A percentile compares a stretch with the other conserved stretches of the same genome.
These are phyloP conservation scores for Zygosaccharomyces bisporus DNA, from an alignment of 805 yeast genomes.

Conservation along the genomic window DNA sequence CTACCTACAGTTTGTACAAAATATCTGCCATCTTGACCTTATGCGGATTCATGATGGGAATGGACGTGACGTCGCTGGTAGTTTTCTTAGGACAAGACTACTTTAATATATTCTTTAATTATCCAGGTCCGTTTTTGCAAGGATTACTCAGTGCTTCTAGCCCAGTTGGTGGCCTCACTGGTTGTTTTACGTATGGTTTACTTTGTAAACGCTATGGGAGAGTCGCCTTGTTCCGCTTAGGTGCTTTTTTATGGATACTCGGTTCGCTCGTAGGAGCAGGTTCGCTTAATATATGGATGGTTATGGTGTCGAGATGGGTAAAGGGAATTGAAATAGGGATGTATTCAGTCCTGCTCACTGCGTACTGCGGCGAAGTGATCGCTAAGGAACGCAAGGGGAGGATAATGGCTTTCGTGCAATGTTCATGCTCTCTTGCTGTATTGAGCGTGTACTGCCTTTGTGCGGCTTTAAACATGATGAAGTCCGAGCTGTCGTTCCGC, in stretches of 20 bases:
- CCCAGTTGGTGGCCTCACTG: constrained; percentile 65
- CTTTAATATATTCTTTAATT: constrained; percentile 50
- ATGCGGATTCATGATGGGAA: constrained; percentile 72
- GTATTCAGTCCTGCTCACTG: constrained; percentile 53
- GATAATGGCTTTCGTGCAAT: constrained; percentile 52
- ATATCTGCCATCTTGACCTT: constrained; percentile 56
- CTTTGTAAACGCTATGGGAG: constrained; percentile 56
- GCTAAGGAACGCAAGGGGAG: constrained; percentile 47
- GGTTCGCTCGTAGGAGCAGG: constrained; percentile 43
- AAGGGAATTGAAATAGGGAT: constrained; percentile 55
- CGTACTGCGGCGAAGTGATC: constrained; percentile 50
- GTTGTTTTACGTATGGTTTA: constrained; percentile 55
- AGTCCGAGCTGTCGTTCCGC: constrained; percentile 53
- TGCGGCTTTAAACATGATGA: constrained; percentile 42
- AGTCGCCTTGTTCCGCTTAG: constrained; percentile 47
- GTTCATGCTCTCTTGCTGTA: constrained; percentile 56
- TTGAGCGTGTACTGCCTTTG: constrained; percentile 52
- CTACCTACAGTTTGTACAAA: constrained; percentile 46
- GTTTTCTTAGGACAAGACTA: constrained; percentile 53
- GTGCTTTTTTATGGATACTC: constrained; percentile 53
- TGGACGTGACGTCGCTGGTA: constrained; percentile 75
- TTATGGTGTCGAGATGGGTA: constrained; percentile 46
- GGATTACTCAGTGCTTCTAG: constrained; percentile 73
- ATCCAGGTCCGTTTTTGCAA: constrained; percentile 55
- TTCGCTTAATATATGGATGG: constrained; percentile 41